phyloP scores from a whole-genome alignment of 2,329 filamentous ascomycete genomes.

The Verticillium klebahnii region DNA sequence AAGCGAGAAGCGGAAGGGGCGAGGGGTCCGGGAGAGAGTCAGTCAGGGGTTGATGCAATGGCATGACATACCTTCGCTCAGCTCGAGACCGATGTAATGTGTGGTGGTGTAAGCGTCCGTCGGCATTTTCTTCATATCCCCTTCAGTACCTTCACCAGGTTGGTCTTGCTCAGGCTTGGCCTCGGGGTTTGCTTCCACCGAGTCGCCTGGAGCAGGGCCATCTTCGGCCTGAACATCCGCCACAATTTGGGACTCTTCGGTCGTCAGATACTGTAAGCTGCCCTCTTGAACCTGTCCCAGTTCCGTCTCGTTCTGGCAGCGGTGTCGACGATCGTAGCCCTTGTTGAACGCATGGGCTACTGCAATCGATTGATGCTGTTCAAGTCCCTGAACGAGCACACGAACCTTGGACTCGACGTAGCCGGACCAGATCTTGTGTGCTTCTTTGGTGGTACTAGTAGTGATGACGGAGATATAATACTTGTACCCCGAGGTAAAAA shows the following conservation, averaged over 20 bases:
- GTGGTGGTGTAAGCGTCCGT: slow-evolving; percentile 76
- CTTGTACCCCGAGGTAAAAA: slow-evolving; percentile 90
- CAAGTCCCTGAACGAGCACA: slow-evolving; percentile 76
- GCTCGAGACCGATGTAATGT: slow-evolving; percentile 86
- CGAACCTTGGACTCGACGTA: slow-evolving; percentile 92
- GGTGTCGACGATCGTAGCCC: slow-evolving; percentile 79
- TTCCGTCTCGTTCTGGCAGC: slow-evolving; percentile 52
- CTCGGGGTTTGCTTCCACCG: slow-evolving; percentile 4
- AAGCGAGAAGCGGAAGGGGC: background rate
- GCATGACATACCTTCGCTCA: slow-evolving; percentile 61
- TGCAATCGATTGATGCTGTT: slow-evolving; percentile 73
- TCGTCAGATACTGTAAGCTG: slow-evolving; percentile 39
- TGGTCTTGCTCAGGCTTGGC: slow-evolving; percentile 14
- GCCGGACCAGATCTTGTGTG: slow-evolving; percentile 83
- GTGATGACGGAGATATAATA: slow-evolving; percentile 91
- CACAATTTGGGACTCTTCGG: slow-evolving; percentile 15
- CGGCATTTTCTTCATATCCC: slow-evolving; percentile 3
- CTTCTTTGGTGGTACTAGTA: slow-evolving; percentile 76
- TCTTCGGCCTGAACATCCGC: slow-evolving; percentile 17
- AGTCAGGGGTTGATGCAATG: background rate
- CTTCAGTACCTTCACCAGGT: slow-evolving; percentile 6
- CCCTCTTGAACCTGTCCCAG: slow-evolving; percentile 51
- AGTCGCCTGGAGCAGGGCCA: background rate
- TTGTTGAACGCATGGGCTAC: slow-evolving; percentile 91
- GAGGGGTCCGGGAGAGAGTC: background rate